Evolutionary conservation across 2,329 filamentous ascomycete species (phyloP).

Genomic region (Cercospora zeina): DNA sequence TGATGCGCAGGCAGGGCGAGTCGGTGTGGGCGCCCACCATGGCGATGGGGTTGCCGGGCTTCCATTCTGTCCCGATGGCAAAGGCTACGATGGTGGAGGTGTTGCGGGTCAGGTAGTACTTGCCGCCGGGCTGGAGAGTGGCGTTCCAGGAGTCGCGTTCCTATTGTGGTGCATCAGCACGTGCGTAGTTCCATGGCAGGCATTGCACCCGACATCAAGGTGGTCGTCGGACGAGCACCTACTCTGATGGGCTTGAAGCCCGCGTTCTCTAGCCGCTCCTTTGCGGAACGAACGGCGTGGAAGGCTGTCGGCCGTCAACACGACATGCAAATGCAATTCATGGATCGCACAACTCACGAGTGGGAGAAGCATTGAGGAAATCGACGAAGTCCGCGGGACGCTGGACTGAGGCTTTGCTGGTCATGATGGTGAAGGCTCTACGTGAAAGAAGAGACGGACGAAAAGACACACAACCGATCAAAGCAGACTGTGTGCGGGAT

Average conservation of each 20-base stretch:
- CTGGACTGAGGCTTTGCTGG: slow-evolving; percentile 42
- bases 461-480: not conserved
- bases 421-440: slow-evolving; percentile 33
- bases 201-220: slow-evolving; percentile 12
- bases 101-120: slow-evolving; percentile 95
- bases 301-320: slow-evolving; percentile 63
- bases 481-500: not conserved
- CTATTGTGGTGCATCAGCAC: slow-evolving; percentile 39
- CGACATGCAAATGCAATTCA: not conserved
- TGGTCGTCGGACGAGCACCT: slow-evolving; percentile 12
- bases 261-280: slow-evolving; percentile 72
- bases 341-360: slow-evolving; percentile 63
- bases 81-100: slow-evolving; percentile 90
- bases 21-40: slow-evolving; percentile 98
- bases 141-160: slow-evolving; percentile 88
- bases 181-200: not conserved
- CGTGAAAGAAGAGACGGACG: not conserved
- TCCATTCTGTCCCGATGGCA: slow-evolving; percentile 86
- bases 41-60: slow-evolving; percentile 81
- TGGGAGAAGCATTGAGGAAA: slow-evolving; percentile 92
- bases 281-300: slow-evolving; percentile 82
- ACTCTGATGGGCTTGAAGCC: slow-evolving; percentile 84
- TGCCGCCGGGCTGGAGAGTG: slow-evolving; percentile 77
- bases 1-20: slow-evolving; percentile 86
- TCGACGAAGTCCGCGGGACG: slow-evolving; percentile 79